Conservation (phyloP, 306 rosid genomes). For the Prunus mume region DNA sequence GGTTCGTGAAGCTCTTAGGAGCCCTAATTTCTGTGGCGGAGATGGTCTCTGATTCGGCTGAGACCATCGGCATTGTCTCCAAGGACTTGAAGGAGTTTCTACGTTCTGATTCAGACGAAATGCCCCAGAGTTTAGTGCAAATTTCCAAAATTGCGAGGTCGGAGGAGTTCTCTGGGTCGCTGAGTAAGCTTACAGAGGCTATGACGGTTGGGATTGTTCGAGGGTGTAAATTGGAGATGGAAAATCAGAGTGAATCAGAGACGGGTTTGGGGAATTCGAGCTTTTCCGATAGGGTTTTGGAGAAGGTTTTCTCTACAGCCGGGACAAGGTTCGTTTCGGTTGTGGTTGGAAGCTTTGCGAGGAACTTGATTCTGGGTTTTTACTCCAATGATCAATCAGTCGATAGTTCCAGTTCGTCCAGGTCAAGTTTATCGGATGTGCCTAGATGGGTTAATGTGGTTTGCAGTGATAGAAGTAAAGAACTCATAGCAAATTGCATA, state of each 20-base stretch:
- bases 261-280: constrained; percentile 19
- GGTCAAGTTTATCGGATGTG: constrained; percentile 32
- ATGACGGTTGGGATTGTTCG: constrained; percentile 54
- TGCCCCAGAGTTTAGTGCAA: constrained; percentile 76
- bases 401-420: constrained; percentile 7
- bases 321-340: constrained; percentile 84
- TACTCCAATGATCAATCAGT: constrained; percentile 24
- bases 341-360: constrained; percentile 94
- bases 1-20: constrained; percentile 46
- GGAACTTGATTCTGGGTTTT: constrained; percentile 72
- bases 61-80: constrained; percentile 50
- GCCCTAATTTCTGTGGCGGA: constrained; percentile 63
- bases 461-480: constrained; percentile 48
- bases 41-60: constrained; percentile 59
- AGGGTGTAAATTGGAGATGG: constrained; percentile 38
- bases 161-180: constrained; percentile 47
- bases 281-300: constrained; percentile 47
- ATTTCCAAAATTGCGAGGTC: constrained; percentile 69
- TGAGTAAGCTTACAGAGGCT: constrained; percentile 55
- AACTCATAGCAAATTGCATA: constrained; percentile 53
- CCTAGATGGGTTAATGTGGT: constrained; percentile 56
- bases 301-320: constrained; percentile 58
- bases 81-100: constrained; percentile 67
- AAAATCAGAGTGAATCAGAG: constrained; percentile 14
- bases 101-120: constrained; percentile 64